phyloP scores from a whole-genome alignment of 345 rosid genomes.

The Reutealis trisperma region DNA sequence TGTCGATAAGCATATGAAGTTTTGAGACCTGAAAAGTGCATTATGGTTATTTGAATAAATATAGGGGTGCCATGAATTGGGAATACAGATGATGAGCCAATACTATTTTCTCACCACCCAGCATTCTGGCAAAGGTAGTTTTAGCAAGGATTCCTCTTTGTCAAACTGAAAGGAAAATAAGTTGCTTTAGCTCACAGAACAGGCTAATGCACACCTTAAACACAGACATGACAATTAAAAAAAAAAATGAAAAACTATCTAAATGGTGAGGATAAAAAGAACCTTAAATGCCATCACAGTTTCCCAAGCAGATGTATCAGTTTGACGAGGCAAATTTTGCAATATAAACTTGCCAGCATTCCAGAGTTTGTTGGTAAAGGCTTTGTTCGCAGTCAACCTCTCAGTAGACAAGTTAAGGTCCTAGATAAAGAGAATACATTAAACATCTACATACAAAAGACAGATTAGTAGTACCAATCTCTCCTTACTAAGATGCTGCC shows the following conservation, averaged over 20 bases:
- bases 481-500: not conserved
- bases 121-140: conserved; percentile 79
- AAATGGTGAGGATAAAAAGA: conserved; percentile 17
- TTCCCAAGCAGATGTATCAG: conserved; percentile 75
- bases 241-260: not conserved
- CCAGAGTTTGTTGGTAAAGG: conserved; percentile 96
- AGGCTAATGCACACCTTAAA: conserved; percentile 3
- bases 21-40: conserved; percentile 68
- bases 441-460: conserved; percentile 11
- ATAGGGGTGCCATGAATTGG: not conserved
- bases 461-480: conserved; percentile 11
- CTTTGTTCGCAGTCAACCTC: conserved; percentile 92
- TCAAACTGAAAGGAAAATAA: conserved; percentile 56
- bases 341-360: conserved; percentile 96
- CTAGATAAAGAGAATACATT: conserved; percentile 42
- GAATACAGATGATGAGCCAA: not conserved
- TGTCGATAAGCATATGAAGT: conserved; percentile 82
- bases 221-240: not conserved
- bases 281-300: conserved; percentile 63
- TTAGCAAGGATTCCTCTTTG: conserved; percentile 56
- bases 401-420: conserved; percentile 92
- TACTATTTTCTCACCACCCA: conserved; percentile 78
- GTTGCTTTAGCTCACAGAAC: conserved; percentile 11
- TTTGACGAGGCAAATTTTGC: conserved; percentile 77
- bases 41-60: not conserved